A percentile compares a stretch with the other conserved stretches of the same genome.
These are phyloP conservation scores for Pseudogymnoascus destructans DNA, from an alignment of 2,329 filamentous ascomycete genomes.

Conservation along the genomic window DNA sequence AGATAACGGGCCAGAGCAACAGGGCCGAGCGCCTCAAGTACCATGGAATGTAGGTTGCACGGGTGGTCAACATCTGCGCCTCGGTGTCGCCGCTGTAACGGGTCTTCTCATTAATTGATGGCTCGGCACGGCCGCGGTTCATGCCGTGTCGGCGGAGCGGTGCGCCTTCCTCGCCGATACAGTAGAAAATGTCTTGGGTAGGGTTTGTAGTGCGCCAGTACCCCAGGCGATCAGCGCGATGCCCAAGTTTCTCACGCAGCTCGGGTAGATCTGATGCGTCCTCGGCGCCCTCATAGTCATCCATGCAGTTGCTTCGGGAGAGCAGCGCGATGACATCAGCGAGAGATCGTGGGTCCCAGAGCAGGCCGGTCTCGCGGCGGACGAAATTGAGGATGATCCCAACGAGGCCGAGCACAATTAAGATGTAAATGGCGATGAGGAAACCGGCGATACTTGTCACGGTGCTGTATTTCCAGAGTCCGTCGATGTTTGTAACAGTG, in stretches of 20 bases:
- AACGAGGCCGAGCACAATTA: slow-evolving; percentile 46
- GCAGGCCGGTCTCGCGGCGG: slow-evolving; percentile 55
- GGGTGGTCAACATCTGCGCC: slow-evolving; percentile 1
- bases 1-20: slow-evolving; percentile 49
- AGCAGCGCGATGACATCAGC: slow-evolving; percentile 70
- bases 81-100: slow-evolving; percentile 1
- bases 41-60: slow-evolving; percentile 54
- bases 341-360: slow-evolving; percentile 74
- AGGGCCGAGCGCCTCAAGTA: slow-evolving; percentile 55
- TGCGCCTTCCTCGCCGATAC: slow-evolving; percentile 53
- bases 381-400: slow-evolving; percentile 53
- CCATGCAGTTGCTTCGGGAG: slow-evolving; percentile 64
- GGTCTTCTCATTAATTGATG: slow-evolving; percentile 22
- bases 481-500: slow-evolving; percentile 44
- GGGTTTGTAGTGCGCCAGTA: slow-evolving; percentile 67
- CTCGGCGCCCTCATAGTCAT: slow-evolving; percentile 59
- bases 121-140: slow-evolving; percentile 35
- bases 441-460: slow-evolving; percentile 70
- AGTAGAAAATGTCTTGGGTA: slow-evolving; percentile 57
- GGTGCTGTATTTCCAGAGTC: slow-evolving; percentile 65
- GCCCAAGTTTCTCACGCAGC: slow-evolving; percentile 40
- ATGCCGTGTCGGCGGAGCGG: slow-evolving; percentile 37
- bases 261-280: slow-evolving; percentile 39
- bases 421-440: slow-evolving; percentile 57
- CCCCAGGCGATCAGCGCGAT: slow-evolving; percentile 60